A percentile compares a stretch with the other conserved stretches of the same genome.
Conservation (phyloP, 306 rosid genomes). For the Citrullus colocynthis region DNA sequence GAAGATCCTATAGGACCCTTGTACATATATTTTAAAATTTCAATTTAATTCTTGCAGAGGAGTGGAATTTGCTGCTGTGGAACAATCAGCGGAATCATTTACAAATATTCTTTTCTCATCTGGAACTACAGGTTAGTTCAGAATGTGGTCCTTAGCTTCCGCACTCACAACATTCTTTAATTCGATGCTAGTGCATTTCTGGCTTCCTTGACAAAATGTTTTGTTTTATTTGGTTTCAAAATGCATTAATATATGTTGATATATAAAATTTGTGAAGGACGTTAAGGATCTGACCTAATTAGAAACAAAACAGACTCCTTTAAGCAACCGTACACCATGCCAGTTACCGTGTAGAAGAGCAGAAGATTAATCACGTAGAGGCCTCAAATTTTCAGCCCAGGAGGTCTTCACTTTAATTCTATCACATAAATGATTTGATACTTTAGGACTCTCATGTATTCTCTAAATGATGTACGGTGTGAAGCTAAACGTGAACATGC, state of each 20-base stretch:
- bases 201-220: neutral
- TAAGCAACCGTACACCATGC: neutral
- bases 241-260: neutral
- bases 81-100: constrained; percentile 55
- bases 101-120: constrained; percentile 84
- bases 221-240: neutral
- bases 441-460: neutral
- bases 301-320: neutral
- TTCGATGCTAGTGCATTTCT: neutral
- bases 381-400: neutral
- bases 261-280: neutral
- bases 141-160: neutral
- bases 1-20: neutral
- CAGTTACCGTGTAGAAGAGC: neutral
- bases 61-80: constrained; percentile 55
- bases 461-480: neutral
- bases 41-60: constrained; percentile 40
- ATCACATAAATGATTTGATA: neutral
- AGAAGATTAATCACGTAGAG: neutral
- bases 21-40: neutral
- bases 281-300: neutral
- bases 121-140: constrained; percentile 75
- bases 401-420: neutral
- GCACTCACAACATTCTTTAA: constrained; percentile 7
- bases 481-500: constrained; percentile 27